Conservation (phyloP, 768 basidiomycete species). For the Kwoniella newhampshirensis region DNA sequence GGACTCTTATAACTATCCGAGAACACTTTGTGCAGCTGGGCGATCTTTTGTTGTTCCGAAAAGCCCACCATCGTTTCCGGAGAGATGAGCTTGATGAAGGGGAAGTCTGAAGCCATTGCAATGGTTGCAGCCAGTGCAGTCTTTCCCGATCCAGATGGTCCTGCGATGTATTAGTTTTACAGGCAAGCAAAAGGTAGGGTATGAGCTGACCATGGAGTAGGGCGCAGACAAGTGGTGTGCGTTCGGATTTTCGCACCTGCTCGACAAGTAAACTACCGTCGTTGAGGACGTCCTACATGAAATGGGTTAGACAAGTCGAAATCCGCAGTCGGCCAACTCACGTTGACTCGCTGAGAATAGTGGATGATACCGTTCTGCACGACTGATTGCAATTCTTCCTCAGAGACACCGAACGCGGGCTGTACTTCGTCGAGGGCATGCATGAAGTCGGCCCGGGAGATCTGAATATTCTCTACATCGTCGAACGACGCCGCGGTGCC, state of each 20-base stretch:
- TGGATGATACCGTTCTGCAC: conserved; percentile 95
- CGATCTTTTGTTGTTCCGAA: conserved; percentile 87
- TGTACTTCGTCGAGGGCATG: conserved; percentile 90
- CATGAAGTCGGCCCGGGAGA: conserved; percentile 81
- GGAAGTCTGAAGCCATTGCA: conserved; percentile 87
- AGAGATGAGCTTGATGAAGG: conserved; percentile 95
- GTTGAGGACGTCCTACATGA: conserved; percentile 70
- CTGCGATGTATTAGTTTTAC: too few relatives aligned
- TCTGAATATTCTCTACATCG: conserved; percentile 88
- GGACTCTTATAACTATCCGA: conserved; percentile 96
- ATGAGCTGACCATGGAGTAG: conserved; percentile 66
- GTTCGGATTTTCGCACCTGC: conserved; percentile 83
- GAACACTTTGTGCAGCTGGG: conserved; percentile 87
- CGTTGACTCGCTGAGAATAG: conserved; percentile 71
- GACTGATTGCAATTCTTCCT: conserved; percentile 88
- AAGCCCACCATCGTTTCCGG: conserved; percentile 97
- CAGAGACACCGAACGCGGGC: conserved; percentile 94
- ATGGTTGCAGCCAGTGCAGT: conserved; percentile 92
- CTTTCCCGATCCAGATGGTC: conserved; percentile 87
- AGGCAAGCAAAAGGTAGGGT: background rate
- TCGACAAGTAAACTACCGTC: conserved; percentile 87
- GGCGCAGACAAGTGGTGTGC: conserved; percentile 88
- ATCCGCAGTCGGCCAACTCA: conserved; percentile 55
- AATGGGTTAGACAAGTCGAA: conserved; percentile 9
- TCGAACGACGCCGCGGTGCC: conserved; percentile 97